Conservation (phyloP, 352 stramenopile genomes). For the Globisporangium echinulatum region DNA sequence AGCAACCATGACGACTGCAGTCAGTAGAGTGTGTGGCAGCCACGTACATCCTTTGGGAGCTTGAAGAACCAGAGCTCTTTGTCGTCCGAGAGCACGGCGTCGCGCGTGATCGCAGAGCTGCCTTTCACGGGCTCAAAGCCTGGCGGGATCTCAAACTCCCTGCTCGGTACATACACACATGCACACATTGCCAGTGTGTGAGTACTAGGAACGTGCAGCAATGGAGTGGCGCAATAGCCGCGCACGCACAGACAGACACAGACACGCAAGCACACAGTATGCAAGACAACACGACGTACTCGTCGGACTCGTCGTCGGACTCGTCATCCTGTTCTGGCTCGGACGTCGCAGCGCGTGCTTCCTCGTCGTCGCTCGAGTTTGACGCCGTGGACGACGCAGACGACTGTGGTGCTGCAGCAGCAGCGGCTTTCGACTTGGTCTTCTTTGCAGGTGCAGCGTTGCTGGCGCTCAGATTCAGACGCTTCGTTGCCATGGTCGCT, state of each 20-base stretch:
- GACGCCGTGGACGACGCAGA: constrained; percentile 25
- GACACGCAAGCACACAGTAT: constrained; percentile 3
- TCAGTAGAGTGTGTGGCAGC: too few species aligned
- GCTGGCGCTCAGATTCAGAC: constrained; percentile 52
- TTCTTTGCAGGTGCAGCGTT: neutral
- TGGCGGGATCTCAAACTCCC: constrained; percentile 75
- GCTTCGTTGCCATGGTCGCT: constrained; percentile 47
- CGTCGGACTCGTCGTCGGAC: constrained; percentile 43
- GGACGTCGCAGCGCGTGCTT: constrained; percentile 7
- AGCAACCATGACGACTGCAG: too few species aligned
- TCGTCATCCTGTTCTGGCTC: constrained; percentile 16
- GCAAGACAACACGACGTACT: constrained; percentile 21
- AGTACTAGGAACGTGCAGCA: neutral
- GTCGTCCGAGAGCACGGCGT: constrained; percentile 54
- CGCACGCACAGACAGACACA: constrained; percentile 3
- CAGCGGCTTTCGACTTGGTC: constrained; percentile 15
- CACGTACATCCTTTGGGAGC: constrained; percentile 71
- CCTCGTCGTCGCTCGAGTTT: constrained; percentile 32
- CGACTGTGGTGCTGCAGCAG: neutral
- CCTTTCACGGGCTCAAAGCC: constrained; percentile 63
- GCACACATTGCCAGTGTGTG: neutral
- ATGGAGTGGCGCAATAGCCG: neutral
- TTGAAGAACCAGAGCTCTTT: constrained; percentile 87
- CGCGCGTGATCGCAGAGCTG: constrained; percentile 48
- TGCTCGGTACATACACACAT: constrained; percentile 9